Evolutionary conservation across 805 yeast species (phyloP), one percentile per base, ranked within the genome.

Genomic region (Metschnikowia similis): DNA sequence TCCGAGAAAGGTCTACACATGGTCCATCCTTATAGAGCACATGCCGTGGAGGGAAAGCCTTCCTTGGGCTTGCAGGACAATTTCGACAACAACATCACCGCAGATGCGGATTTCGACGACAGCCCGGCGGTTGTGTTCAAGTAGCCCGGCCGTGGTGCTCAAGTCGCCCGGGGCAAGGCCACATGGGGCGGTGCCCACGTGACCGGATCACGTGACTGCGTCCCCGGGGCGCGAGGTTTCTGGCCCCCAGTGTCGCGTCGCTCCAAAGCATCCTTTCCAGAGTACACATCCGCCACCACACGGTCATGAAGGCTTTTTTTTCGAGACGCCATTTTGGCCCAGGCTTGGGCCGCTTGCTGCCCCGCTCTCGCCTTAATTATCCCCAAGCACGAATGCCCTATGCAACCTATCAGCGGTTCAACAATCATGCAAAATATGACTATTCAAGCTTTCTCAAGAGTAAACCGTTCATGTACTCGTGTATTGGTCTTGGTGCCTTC

Each of bases 391-490:
- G 21, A 21, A 21, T 21, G 26, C 39, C 27, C 11, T 52, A 55
- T 45, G 61, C 66, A 40, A 48, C 56, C 5, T 63, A 63, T 50
- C 50, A 47, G 28, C 53, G 61, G 7, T 64, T 61, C 54, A 41
- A 53, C 35, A 40, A 48, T 38, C 28, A 14, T 30, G n/a, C 37
- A 27, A 31, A 37, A 35, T 16, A 48, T 28, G 51, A 55, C 30
- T 32, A 56, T 28, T 41, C 48, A 9, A 45, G 48, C 4, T 40
- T 68, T 4, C 50, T 71, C n/a, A 50, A 49, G 37, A 66, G 56
- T 49, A 55, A 66, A 42, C 59, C 57, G 30, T 49, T 61, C 71
- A 44, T 79, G 74, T 63, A 70, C 74, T 29, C 45, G 21, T 48
- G 50, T 8, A 57, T 51, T 10, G 64, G 57, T 1, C 13, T 52